Conservation (phyloP, 768 basidiomycete species). For the Termitomyces sp. region DNA sequence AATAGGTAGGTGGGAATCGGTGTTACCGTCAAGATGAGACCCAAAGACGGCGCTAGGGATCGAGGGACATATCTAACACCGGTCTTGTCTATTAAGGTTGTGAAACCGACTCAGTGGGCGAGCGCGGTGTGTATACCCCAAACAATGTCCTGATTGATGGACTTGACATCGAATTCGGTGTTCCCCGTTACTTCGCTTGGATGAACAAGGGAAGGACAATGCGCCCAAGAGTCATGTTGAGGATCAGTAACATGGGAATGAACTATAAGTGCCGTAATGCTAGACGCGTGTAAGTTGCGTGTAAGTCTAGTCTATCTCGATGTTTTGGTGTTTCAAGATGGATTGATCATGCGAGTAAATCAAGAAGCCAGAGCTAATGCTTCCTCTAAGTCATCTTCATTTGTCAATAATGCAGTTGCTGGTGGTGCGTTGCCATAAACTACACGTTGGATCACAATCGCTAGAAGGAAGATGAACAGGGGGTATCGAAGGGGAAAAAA, state of each 20-base stretch:
- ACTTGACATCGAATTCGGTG: neutral
- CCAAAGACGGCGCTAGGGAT: neutral
- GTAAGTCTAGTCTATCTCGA: neutral
- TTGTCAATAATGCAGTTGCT: conserved; percentile 37
- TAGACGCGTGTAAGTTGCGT: no score
- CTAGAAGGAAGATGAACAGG: conserved; percentile 27
- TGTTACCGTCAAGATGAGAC: neutral
- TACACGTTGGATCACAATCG: conserved; percentile 68
- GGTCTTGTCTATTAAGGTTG: neutral
- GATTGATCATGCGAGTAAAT: neutral
- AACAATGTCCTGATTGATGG: neutral
- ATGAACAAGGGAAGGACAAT: neutral
- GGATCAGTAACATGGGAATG: neutral
- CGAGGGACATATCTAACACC: neutral
- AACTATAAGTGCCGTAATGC: neutral
- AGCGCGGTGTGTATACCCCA: neutral
- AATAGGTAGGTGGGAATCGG: neutral
- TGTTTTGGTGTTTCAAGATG: neutral
- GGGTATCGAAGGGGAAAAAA: neutral
- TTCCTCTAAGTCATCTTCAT: conserved; percentile 72
- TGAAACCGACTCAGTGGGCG: neutral
- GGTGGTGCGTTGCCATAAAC: conserved; percentile 69
- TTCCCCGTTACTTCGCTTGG: neutral
- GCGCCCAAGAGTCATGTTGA: neutral
- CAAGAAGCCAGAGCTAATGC: conserved; percentile 51